Evolutionary conservation across 2,329 filamentous ascomycete genomes (phyloP), one percentile per base, ranked within the genome.

Genomic region (Trichophyton schoenleinii): DNA sequence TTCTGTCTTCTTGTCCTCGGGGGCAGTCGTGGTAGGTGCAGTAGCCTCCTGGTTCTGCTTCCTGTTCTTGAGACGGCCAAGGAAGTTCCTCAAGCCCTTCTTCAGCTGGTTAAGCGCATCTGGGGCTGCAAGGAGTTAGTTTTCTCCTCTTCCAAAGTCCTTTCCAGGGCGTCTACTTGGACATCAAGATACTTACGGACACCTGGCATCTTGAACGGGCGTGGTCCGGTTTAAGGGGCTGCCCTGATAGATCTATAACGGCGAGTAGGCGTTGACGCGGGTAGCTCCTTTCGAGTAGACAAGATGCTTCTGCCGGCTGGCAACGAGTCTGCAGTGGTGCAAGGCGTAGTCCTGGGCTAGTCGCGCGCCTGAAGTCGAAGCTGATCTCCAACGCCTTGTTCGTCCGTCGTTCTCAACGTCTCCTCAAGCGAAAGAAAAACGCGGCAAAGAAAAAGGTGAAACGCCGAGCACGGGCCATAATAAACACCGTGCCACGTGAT

Each of bases 41-140:
- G 61, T 62, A 11, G 65, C 8, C 38, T 59, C 49, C 22, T 53
- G 31, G 25, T 42, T 22, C 41, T 44, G 41, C 41, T 63, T 63
- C 65, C 69, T 69, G 66, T 70, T 72, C 68, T 70, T 73, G 22
- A 66, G 66, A 44, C 67, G 64, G 28, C n/a, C 46, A 65, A 73
- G 70, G 58, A 73, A 66, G 44, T 63, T 62, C 60, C 70, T 73
- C 49, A 73, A 64, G 58, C 68, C 67, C 49, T 67, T 68, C 68
- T 73, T 73, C 63, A 73, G 53, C 64, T 71, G 67, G 22, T 69
- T 64, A 28, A 72, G 63, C 60, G 69, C 67, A 66, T 71, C 66
- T 60, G 68, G 69, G 46, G 70, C 70, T 73, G 41, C 13, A 20
- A 41, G 41, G 41, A n/a, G 57, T 61, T 20, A 63, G 59, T 48